Conservation (phyloP, 805 yeast species). For the Metschnikowia gruessii region DNA sequence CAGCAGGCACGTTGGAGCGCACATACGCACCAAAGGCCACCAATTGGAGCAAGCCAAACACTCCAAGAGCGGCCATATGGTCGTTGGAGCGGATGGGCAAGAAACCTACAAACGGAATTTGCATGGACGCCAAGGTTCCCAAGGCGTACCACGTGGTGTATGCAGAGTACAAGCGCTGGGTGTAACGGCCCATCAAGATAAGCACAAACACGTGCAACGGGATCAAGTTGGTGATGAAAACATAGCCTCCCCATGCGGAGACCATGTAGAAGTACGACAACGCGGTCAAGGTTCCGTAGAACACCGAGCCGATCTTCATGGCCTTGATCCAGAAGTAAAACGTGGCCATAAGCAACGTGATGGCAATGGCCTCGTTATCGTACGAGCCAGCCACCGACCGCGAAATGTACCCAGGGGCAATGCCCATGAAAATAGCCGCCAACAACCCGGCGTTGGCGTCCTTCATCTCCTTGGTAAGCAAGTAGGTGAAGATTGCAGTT, state of each 20-base stretch:
- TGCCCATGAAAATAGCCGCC: conserved; percentile 93
- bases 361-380: conserved; percentile 98
- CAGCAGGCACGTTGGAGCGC: conserved; percentile 65
- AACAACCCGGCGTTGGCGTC: conserved; percentile 85
- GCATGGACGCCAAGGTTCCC: conserved; percentile 99
- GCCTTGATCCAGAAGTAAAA: conserved; percentile 96
- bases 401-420: conserved; percentile 97
- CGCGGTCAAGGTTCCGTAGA: conserved; percentile 81
- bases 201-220: conserved; percentile 92
- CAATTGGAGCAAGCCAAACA: conserved; percentile 90
- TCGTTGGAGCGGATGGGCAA: conserved; percentile 95
- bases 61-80: conserved; percentile 98
- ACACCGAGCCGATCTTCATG: conserved; percentile 82
- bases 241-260: conserved; percentile 99
- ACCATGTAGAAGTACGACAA: conserved; percentile 96
- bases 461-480: conserved; percentile 86
- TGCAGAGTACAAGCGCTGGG: conserved; percentile 77
- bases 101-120: conserved; percentile 97
- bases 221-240: conserved; percentile 94
- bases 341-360: conserved; percentile 91
- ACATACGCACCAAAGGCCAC: conserved; percentile 84
- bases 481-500: conserved; percentile 86
- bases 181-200: conserved; percentile 91
- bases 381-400: conserved; percentile 98
- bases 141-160: conserved; percentile 96